Conservation (phyloP, 1,139 yeast species). For the Pichia sp. region DNA sequence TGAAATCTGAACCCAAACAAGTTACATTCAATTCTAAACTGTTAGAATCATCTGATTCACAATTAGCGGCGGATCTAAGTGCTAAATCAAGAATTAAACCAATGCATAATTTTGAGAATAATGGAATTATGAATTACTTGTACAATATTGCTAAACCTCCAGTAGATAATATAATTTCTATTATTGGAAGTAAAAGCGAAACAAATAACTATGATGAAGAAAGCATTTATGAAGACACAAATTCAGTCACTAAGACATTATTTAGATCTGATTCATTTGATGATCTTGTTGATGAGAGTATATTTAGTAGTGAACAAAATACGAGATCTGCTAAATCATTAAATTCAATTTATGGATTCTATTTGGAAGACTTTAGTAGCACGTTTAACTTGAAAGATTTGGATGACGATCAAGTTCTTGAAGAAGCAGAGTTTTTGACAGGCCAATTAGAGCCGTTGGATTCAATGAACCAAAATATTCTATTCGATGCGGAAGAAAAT, state of each 20-base stretch:
- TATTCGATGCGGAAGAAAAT: background rate
- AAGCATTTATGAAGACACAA: slow-evolving; percentile 11
- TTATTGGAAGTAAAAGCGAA: background rate
- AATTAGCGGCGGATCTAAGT: no score
- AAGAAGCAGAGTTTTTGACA: background rate
- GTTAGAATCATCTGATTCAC: background rate
- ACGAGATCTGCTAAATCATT: background rate
- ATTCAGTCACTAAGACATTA: slow-evolving; percentile 9
- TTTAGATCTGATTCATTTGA: slow-evolving; percentile 14
- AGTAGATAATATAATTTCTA: background rate
- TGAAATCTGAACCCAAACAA: background rate
- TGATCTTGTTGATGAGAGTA: background rate
- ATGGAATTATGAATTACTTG: background rate
- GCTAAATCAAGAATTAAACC: no score
- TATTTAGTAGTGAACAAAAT: background rate
- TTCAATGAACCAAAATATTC: background rate
- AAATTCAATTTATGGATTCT: slow-evolving; percentile 5
- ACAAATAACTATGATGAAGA: slow-evolving; percentile 1
- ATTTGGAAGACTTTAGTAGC: slow-evolving; percentile 7
- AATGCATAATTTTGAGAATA: no score
- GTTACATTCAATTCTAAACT: background rate
- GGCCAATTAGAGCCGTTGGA: no score
- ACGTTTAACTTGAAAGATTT: slow-evolving; percentile 2
- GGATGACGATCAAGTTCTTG: background rate
- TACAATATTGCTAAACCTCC: background rate